Evolutionary conservation across 768 basidiomycete species (phyloP).

Genomic region (Boletus speciosus): DNA sequence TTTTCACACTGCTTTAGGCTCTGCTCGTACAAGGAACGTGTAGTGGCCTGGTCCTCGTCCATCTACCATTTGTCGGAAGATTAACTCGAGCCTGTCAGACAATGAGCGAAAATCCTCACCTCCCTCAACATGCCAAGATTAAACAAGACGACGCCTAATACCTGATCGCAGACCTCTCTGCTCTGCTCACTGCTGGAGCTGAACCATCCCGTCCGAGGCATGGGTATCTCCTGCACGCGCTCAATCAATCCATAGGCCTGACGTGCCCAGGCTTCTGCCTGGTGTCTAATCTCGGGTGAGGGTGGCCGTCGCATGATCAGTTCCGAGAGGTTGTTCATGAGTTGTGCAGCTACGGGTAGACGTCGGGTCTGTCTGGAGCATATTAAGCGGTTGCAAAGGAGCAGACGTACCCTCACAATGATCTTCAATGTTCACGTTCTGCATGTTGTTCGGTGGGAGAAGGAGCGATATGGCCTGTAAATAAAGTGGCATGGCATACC

Average conservation of each 20-base stretch:
- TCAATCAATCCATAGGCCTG: constrained; percentile 42
- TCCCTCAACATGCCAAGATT: constrained; percentile 58
- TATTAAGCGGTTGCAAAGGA: neutral
- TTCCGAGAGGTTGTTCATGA: constrained; percentile 49
- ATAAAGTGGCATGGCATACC: constrained; percentile 64
- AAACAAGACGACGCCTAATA: constrained; percentile 55
- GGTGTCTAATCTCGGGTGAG: constrained; percentile 34
- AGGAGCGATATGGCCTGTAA: constrained; percentile 62
- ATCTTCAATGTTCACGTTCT: constrained; percentile 40
- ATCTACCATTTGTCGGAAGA: constrained; percentile 23
- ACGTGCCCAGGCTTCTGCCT: constrained; percentile 61
- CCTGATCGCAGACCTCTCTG: constrained; percentile 48
- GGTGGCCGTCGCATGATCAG: constrained; percentile 37
- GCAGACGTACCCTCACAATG: constrained; percentile 53
- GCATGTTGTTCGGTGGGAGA: constrained; percentile 38
- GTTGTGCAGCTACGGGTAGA: constrained; percentile 37
- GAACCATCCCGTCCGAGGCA: constrained; percentile 21
- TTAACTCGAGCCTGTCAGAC: neutral
- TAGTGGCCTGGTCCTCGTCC: constrained; percentile 28
- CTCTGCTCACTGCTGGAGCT: constrained; percentile 20
- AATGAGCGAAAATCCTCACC: constrained; percentile 12
- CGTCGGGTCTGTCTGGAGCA: neutral
- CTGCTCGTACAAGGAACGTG: constrained; percentile 30
- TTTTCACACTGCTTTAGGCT: constrained; percentile 31
- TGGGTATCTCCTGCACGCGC: constrained; percentile 18